Evolutionary conservation across 2,329 filamentous ascomycete species (phyloP), one percentile per base, ranked within the genome.

Genomic region (Teratosphaeria viscida): DNA sequence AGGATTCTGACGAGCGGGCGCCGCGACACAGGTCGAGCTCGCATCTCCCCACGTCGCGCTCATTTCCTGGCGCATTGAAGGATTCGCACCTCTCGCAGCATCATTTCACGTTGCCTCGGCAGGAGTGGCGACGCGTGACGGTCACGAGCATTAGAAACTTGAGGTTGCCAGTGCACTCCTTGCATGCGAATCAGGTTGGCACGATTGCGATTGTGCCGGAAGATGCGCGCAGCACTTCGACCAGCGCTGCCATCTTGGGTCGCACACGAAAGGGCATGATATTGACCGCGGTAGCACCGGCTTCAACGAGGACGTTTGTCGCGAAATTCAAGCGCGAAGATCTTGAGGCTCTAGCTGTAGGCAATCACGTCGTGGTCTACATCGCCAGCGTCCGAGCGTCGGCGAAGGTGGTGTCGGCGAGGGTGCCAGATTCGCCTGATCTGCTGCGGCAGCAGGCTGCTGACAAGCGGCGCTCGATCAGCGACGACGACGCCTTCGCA

Each of bases 111-210:
- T 59, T 68, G 2, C 65, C 69, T 1, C 64, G 62, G 64, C 83
- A 80, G 16, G 86, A 90, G 73, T 97, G 92, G 92, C 85, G 89
- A 63, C 80, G 81, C 27, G 90, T 92, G 5, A 85, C 82, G 52
- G 85, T 97, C 57, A 86, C 89, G 53, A 97, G 92, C 66, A 86
- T 96, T 52, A 87, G 92, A 26, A 95, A 96, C 66, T 78, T 99
- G 8, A 85, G 92, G 5, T 78, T 96, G 2, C 90, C 92, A 0
- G 91, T 96, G 0, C 84, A 85, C 54, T 84, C 81, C 0, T 80
- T 97, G 7, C 81, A 86, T 56, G 81, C 86, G 16, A 90, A 90
- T 10, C 92, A 99, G 74, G 91, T 92, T 5, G 94, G 92, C 0
- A 96, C 92, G 0, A 82, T 99, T 58, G 92, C 92, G 0, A 78